Evolutionary conservation across 2,329 filamentous ascomycete genomes (phyloP).

Genomic region (Aureobasidium sp.): DNA sequence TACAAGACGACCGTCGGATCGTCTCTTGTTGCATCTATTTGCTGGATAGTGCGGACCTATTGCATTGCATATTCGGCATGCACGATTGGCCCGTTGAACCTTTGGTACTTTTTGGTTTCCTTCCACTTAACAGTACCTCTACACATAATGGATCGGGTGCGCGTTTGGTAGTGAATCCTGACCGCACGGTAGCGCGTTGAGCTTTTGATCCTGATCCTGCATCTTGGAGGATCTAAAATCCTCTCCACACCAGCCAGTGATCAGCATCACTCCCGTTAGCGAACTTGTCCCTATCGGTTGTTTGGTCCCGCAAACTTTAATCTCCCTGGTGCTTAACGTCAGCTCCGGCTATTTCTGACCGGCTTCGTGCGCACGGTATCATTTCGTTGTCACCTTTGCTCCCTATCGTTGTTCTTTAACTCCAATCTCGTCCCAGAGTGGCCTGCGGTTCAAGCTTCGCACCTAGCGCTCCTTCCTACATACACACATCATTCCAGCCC

Average conservation of each 20-base stretch:
- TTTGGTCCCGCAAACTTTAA: conserved; percentile 14
- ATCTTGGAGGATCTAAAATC: conserved; percentile 14
- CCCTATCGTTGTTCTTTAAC: conserved; percentile 6
- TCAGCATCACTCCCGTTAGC: conserved; percentile 15
- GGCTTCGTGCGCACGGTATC: conserved; percentile 12
- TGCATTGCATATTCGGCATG: neutral
- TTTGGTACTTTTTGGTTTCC: neutral
- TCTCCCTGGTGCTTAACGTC: conserved; percentile 10
- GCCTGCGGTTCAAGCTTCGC: neutral
- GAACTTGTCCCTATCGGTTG: conserved; percentile 14
- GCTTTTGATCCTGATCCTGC: conserved; percentile 11
- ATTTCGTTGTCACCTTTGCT: conserved; percentile 15
- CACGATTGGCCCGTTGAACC: no score
- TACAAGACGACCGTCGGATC: neutral
- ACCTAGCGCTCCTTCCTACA: neutral
- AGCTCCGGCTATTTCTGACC: conserved; percentile 13
- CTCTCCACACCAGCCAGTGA: conserved; percentile 12
- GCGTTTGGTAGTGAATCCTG: neutral
- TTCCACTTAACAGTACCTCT: neutral
- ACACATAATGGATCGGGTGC: neutral
- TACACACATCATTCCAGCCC: neutral
- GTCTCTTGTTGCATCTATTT: neutral
- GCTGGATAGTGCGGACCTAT: neutral
- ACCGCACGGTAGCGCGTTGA: conserved; percentile 3
- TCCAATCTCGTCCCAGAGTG: conserved; percentile 4